Base-by-base conservation (phyloP, 257 asterid genomes). In the Leptodermis oblonga region DNA sequence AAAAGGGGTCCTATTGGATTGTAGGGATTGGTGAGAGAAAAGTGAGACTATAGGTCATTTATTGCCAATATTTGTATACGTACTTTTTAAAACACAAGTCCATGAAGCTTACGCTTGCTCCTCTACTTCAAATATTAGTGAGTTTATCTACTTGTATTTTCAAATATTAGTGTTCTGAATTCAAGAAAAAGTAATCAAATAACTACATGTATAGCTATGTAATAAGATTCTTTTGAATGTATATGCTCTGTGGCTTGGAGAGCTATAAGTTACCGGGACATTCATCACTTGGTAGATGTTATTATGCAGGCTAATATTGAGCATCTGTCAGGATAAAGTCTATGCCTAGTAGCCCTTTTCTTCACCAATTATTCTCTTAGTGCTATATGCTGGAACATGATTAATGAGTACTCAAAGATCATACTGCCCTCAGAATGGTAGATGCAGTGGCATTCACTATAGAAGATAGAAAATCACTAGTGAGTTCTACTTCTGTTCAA, bases 201-300 rank as follows among this genome's bases (percentile, higher is more conserved):
- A 33, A 4, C 23, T 54, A 49, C 23, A 67, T 48, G 62, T 25
- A 4, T 17, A 54, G 14, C 25, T 4, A 59, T 59, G 25, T 31
- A n/a, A 59, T 31, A 33, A 59, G 30, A 67, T 33, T 37, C 61
- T 49, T 67, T 49, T n/a, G 33, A 31, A 31, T 31, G 25, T 37
- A 17, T 59, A 17, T 33, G 7, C 33, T 52, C 3, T 28, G 49
- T 34, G 41, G 63, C 63, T 68, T 52, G 63, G 33, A 30, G 9
- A 2, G 48, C 30, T 17, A 69, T 70, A 58, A 62, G 54, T 12
- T 56, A 9, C 20, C 73, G 20, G 54, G 48, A n/a, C 49, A 70
- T 70, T 62, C 68, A 70, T 59, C 63, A 30, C 48, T 59, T 59
- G 45, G 49, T 46, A 70, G 61, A 37, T 46, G 18, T 28, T 34